Percentiles rank a stretch among this genome's conserved stretches.
These are phyloP conservation scores for Penicillium verrucosum DNA, from an alignment of 2,329 filamentous ascomycete genomes.

Conservation along the genomic window DNA sequence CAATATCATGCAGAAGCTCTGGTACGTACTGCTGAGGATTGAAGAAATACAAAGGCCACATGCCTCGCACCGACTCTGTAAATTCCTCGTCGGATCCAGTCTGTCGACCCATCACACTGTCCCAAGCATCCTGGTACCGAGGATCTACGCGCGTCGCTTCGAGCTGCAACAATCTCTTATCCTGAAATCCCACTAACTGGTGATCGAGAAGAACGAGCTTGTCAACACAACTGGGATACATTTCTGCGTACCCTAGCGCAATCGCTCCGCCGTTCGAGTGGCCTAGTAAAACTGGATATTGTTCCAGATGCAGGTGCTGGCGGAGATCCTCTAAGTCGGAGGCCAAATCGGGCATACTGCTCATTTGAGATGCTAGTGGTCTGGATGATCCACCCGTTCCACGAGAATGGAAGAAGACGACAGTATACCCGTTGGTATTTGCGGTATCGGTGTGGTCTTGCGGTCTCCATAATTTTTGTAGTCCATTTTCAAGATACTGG, in stretches of 20 bases:
- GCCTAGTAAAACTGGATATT: not conserved
- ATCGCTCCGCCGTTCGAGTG: constrained; percentile 3
- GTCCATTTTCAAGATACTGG: not conserved
- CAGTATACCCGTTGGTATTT: not conserved
- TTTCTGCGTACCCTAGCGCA: not conserved
- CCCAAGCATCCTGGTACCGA: not conserved
- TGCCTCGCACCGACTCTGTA: not conserved
- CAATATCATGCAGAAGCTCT: not conserved
- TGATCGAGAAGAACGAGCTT: constrained; percentile 2
- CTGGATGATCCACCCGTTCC: not conserved
- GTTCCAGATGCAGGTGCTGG: not conserved
- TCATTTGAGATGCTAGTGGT: not conserved
- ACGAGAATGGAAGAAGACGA: not conserved
- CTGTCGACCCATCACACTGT: not conserved
- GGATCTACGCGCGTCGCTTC: not conserved
- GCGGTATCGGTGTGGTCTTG: not conserved
- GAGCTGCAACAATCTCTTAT: not conserved
- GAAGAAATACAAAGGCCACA: constrained; percentile 1
- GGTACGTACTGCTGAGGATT: not conserved
- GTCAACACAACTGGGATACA: not conserved
- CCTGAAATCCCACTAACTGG: not conserved
- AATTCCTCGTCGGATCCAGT: not conserved
- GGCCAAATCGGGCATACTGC: constrained; percentile 1
- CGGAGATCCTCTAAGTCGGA: not conserved
- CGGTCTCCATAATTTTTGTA: not conserved